Evolutionary conservation across 768 basidiomycete species (phyloP).

Genomic region (Tylopilus rubrobrunneus): DNA sequence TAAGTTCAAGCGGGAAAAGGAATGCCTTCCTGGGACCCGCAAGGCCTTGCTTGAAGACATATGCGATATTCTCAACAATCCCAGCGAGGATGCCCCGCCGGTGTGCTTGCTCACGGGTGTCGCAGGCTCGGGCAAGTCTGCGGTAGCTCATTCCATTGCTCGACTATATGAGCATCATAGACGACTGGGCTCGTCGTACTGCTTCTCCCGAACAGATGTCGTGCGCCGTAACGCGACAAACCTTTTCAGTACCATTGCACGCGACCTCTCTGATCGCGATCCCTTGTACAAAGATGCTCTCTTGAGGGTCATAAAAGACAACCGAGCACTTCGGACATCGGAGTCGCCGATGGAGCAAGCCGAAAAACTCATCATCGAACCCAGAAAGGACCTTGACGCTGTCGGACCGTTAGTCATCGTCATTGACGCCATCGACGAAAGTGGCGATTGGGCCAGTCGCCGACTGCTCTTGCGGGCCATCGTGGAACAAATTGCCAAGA

Average conservation of each 20-base stretch:
- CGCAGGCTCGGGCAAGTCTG: too few relatives aligned
- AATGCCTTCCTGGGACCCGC: neutral
- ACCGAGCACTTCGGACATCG: neutral
- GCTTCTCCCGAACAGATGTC: neutral
- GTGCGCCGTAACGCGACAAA: neutral
- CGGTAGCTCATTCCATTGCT: too few relatives aligned
- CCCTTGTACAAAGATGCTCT: neutral
- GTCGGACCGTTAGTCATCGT: neutral
- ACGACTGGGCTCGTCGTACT: neutral
- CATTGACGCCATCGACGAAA: neutral
- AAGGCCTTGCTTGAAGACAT: neutral
- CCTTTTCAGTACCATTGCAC: neutral
- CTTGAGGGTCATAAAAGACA: neutral
- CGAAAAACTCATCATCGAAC: neutral
- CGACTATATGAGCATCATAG: neutral
- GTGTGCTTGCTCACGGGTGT: too few relatives aligned
- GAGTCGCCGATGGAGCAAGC: neutral
- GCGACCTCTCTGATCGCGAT: too few relatives aligned
- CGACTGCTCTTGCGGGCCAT: neutral
- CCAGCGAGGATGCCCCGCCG: neutral
- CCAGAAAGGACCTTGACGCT: neutral
- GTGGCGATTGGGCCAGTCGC: neutral
- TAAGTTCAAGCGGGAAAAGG: neutral
- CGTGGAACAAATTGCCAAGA: neutral
- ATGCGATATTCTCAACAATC: neutral